These are phyloP conservation scores for Diospyros kaki DNA, from an alignment of 148 eudicot species.

Conservation along the genomic window DNA sequence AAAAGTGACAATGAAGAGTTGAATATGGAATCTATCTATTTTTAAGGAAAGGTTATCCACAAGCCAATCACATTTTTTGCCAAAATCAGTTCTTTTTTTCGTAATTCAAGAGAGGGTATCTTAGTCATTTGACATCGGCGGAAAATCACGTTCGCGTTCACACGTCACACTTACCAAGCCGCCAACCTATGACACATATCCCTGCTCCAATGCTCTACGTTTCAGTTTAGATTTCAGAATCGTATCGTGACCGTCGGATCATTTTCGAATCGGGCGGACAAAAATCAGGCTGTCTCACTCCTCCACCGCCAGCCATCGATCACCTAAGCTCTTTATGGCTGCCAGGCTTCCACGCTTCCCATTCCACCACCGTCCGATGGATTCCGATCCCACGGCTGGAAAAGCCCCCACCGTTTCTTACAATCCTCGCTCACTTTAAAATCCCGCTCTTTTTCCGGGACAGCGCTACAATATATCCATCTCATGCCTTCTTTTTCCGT, in stretches of 20 bases:
- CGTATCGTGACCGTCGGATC: slow-evolving; percentile 18
- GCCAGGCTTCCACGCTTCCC: slow-evolving; percentile 55
- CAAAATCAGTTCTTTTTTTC: too few species aligned
- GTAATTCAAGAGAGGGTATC: too few species aligned
- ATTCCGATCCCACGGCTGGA: slow-evolving; percentile 43
- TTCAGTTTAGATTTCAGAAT: background rate
- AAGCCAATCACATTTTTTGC: too few species aligned
- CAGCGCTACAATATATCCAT: too few species aligned
- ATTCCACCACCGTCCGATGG: slow-evolving; percentile 30
- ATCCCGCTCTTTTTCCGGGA: too few species aligned
- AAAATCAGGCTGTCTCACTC: slow-evolving; percentile 33
- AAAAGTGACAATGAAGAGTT: too few species aligned
- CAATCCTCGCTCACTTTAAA: background rate
- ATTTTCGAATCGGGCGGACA: slow-evolving; percentile 19
- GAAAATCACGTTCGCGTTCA: too few species aligned
- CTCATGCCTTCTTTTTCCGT: too few species aligned
- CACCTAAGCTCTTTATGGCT: slow-evolving; percentile 43
- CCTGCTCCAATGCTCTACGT: slow-evolving; percentile 8
- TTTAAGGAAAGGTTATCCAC: too few species aligned
- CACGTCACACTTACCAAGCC: background rate
- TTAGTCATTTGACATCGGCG: too few species aligned
- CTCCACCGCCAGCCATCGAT: slow-evolving; percentile 50
- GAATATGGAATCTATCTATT: too few species aligned
- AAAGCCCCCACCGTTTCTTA: background rate
- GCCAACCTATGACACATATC: too few species aligned